A percentile compares a stretch with the other conserved stretches of the same genome.
These are phyloP conservation scores for Leishmania turanica DNA, from an alignment of 208 protist species.

Conservation along the genomic window DNA sequence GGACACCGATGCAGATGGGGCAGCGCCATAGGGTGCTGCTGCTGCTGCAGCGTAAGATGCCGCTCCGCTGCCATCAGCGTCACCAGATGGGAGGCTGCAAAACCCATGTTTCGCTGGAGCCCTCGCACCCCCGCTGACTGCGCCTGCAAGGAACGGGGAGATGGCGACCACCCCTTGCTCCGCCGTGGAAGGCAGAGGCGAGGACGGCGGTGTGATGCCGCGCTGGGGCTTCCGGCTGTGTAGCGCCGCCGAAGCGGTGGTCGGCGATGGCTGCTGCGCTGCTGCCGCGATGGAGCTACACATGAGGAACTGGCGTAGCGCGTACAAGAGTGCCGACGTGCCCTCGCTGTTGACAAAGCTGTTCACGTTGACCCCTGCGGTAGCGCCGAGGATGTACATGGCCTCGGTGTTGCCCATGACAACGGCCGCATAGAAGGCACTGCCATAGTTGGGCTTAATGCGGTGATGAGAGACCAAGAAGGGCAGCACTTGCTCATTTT, in stretches of 20 bases:
- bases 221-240: neutral
- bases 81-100: neutral
- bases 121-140: neutral
- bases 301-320: conserved; percentile 30
- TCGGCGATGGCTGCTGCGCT: neutral
- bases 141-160: conserved; percentile 5
- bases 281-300: neutral
- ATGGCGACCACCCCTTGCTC: neutral
- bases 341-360: conserved; percentile 38
- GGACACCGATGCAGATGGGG: neutral
- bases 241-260: neutral
- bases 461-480: conserved; percentile 30
- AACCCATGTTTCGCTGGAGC: neutral
- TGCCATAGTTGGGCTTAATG: conserved; percentile 45
- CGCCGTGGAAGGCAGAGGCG: neutral
- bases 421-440: conserved; percentile 41
- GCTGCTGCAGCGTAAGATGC: neutral
- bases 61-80: neutral
- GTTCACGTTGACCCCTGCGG: conserved; percentile 36
- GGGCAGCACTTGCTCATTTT: conserved; percentile 23
- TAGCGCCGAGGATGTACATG: conserved; percentile 22
- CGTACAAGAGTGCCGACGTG: conserved; percentile 39
- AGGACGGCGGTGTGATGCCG: conserved; percentile 4
- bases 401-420: conserved; percentile 24
- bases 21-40: neutral